Conservation (phyloP, 352 stramenopile genomes). For the Pythium grandisporangium region DNA sequence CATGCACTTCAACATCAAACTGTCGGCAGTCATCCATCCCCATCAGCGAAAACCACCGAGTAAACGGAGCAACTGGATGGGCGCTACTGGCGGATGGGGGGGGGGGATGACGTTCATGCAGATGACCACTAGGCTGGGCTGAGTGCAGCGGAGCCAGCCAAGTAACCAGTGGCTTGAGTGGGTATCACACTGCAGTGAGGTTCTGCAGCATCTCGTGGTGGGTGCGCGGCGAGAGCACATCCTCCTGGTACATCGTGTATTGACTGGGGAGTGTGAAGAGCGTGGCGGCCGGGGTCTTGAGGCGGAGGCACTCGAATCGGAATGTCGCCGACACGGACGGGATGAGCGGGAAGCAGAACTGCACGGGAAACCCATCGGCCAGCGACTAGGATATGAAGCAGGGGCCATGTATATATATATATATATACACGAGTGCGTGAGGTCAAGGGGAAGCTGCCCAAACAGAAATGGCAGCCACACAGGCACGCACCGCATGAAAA, state of each 20-base stretch:
- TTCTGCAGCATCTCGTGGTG: slow-evolving; percentile 53
- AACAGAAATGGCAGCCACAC: not conserved
- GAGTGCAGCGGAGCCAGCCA: no score
- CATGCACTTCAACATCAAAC: no score
- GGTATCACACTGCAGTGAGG: slow-evolving; percentile 25
- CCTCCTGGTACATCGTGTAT: slow-evolving; percentile 25
- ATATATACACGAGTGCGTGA: no score
- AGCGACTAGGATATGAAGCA: no score
- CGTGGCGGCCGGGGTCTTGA: slow-evolving; percentile 17
- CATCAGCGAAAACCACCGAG: no score
- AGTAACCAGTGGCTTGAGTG: no score
- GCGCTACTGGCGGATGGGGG: no score
- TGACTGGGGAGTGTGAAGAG: slow-evolving; percentile 23
- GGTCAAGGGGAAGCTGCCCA: not conserved
- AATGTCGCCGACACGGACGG: slow-evolving; percentile 54
- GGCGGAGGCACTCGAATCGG: slow-evolving; percentile 37
- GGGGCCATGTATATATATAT: no score
- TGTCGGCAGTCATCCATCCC: no score
- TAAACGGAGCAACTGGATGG: no score
- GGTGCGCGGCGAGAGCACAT: slow-evolving; percentile 41
- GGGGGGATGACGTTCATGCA: no score
- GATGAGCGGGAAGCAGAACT: slow-evolving; percentile 63
- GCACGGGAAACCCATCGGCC: slow-evolving; percentile 49
- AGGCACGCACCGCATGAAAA: slow-evolving; percentile 34
- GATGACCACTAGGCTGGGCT: no score